Base-by-base conservation (phyloP, 129 eudicot genomes). In the Heracleum sosnowskyi region DNA sequence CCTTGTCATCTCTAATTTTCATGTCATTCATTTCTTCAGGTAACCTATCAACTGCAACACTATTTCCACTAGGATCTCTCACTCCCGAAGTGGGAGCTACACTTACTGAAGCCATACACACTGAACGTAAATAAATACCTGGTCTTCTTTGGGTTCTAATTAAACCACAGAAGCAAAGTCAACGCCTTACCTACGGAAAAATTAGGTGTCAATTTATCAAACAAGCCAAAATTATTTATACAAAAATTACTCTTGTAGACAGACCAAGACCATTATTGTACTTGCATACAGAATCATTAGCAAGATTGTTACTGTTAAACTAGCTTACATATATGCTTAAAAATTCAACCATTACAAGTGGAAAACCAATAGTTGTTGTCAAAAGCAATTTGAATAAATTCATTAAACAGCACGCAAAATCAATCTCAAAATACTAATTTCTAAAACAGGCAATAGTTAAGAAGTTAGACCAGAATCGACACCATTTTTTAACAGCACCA, bases 1-100 rank as follows among this genome's bases (percentile, higher is more conserved):
- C 98, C 94, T 90, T 93, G 68, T 89, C 96, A 79, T 93, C 98
- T 84, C 88, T 87, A 40, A 93, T 85, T 85, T 84, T 93, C 98
- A 93, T 93, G 81, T 89, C 94, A 79, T 83, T 87, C 94, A 93
- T 84, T 80, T 90, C 97, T n/a, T 89, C 90, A 17, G 96, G 98
- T 53, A 93, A 82, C 78, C 73, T 87, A 81, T 90, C 90, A 69
- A 89, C 86, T 49, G 82, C 90, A 76, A 75, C 84, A 69, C 78
- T 55, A 74, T 86, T 86, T 73, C 82, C 89, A 78, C 80, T 73
- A 76, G 90, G 86, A 74, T 90, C 93, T 87, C 89, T 87, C 15
- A 84, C 76, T 79, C 84, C 88, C 42, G 88, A 79, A n/a, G 84
- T 60, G 28, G 93, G 90, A 75, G 82, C 88, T 72, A 84, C 87